Conservation (phyloP, 23 red algal species). For the Agarophyton chilense region DNA sequence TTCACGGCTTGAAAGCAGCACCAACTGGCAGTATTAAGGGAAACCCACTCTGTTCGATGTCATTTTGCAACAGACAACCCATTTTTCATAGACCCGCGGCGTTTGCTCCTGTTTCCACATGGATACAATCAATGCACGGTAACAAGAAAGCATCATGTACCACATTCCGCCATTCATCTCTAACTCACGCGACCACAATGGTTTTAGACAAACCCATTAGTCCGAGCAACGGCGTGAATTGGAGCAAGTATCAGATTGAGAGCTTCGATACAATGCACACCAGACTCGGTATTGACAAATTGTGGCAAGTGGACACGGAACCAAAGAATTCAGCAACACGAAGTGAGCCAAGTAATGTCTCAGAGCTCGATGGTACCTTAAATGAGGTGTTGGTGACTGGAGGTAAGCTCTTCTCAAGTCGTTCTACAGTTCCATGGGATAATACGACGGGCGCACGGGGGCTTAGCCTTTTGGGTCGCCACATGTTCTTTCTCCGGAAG, state of each 20-base stretch:
- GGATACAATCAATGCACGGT: not conserved
- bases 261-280: constrained; percentile 38
- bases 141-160: not conserved
- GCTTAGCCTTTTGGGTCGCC: constrained; percentile 69
- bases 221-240: not conserved
- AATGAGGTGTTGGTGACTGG: constrained; percentile 20
- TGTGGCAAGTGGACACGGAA: constrained; percentile 1
- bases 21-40: no score
- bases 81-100: not conserved
- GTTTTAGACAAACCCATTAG: constrained; percentile 20
- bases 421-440: constrained; percentile 65
- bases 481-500: constrained; percentile 56
- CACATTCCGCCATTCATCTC: not conserved
- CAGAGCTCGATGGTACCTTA: not conserved
- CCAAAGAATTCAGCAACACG: not conserved
- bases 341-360: not conserved
- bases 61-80: not conserved
- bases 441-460: constrained; percentile 68
- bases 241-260: constrained; percentile 6
- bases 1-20: no score
- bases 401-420: not conserved
- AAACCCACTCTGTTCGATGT: not conserved
- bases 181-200: not conserved
- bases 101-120: constrained; percentile 36
- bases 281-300: constrained; percentile 50